phyloP scores from a whole-genome alignment of 306 rosid species.

The Styphnolobium japonicum region DNA sequence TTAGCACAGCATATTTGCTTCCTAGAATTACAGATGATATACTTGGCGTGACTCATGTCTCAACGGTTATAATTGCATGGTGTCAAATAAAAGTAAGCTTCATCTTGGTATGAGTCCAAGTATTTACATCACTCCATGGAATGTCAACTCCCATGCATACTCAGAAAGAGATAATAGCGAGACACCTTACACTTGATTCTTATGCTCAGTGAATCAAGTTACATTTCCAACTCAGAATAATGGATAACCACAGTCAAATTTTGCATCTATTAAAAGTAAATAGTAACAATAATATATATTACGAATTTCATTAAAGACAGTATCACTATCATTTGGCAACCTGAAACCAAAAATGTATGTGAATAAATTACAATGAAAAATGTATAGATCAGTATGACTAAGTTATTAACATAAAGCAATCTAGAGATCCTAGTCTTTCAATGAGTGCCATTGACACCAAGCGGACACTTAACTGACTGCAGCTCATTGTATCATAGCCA shows the following conservation, averaged over 20 bases:
- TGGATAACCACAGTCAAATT: slow-evolving; percentile 11
- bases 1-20: too few relatives aligned
- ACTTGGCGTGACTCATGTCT: too few relatives aligned
- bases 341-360: background rate
- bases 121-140: background rate
- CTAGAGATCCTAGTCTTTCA: slow-evolving; percentile 29
- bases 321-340: background rate
- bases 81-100: background rate
- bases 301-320: background rate
- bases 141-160: background rate
- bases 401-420: slow-evolving; percentile 25
- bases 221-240: background rate
- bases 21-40: too few relatives aligned
- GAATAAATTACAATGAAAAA: slow-evolving; percentile 28
- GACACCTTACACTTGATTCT: background rate
- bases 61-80: too few relatives aligned
- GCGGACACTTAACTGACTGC: background rate
- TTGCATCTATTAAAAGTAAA: background rate
- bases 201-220: background rate
- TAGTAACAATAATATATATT: background rate
- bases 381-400: slow-evolving; percentile 31
- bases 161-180: background rate
- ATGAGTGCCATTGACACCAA: slow-evolving; percentile 11
- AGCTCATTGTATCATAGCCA: slow-evolving; percentile 7
- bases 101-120: background rate